Conservation (phyloP, 2,329 filamentous ascomycete genomes). For the Phialophora chinensis region DNA sequence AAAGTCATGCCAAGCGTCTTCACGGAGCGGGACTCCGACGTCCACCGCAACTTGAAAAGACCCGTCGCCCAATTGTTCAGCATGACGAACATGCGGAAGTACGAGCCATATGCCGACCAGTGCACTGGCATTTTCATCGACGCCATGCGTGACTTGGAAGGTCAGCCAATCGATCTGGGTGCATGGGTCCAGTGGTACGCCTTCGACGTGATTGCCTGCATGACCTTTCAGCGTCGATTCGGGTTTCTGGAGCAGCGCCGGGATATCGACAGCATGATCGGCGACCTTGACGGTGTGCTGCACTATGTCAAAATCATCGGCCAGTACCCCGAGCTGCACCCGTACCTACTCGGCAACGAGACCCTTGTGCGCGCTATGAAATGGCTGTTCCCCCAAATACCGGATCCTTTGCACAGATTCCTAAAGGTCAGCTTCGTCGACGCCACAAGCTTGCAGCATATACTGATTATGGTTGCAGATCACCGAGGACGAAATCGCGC, state of each 20-base stretch:
- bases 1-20: conserved; percentile 27
- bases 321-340: conserved; percentile 26
- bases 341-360: conserved; percentile 17
- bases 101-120: conserved; percentile 56
- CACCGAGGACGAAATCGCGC: conserved; percentile 27
- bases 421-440: conserved; percentile 12
- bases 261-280: conserved; percentile 63
- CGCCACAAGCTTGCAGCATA: no score
- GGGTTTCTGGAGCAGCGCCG: conserved; percentile 75
- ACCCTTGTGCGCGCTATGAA: conserved; percentile 10
- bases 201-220: conserved; percentile 68
- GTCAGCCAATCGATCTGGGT: conserved; percentile 26
- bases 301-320: conserved; percentile 27
- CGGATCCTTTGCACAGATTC: conserved; percentile 22
- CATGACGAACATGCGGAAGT: conserved; percentile 56
- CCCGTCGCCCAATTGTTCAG: conserved; percentile 53
- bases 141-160: conserved; percentile 24
- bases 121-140: conserved; percentile 26
- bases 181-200: conserved; percentile 78
- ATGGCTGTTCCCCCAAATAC: conserved; percentile 6
- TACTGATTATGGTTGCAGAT: conserved; percentile 8
- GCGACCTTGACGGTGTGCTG: conserved; percentile 17
- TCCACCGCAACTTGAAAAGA: conserved; percentile 38
- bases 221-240: conserved; percentile 64
- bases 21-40: conserved; percentile 18